These are phyloP conservation scores for Neurospora africana DNA, from an alignment of 495 filamentous ascomycete species.

Conservation along the genomic window DNA sequence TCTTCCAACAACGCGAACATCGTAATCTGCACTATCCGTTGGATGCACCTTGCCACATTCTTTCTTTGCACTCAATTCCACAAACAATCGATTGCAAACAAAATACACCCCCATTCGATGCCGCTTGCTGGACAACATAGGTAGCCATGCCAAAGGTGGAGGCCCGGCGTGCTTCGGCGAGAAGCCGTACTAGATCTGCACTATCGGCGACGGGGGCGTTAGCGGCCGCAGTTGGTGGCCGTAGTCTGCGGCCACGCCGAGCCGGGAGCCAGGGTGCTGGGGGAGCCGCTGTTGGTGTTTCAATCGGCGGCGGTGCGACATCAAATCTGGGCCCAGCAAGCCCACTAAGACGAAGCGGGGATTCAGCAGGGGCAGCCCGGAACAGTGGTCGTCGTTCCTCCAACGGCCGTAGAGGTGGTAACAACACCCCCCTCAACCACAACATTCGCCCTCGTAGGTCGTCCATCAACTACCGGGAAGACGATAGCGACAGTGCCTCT, in stretches of 20 bases:
- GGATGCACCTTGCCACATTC: background rate
- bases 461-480: background rate
- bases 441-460: background rate
- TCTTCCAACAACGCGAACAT: background rate
- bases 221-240: background rate
- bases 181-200: background rate
- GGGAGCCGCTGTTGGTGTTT: background rate
- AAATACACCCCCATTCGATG: background rate
- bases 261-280: background rate
- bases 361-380: background rate
- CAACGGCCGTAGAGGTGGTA: background rate
- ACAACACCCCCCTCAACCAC: background rate
- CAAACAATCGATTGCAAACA: background rate
- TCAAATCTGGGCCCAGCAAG: background rate
- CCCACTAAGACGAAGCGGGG: background rate
- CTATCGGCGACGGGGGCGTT: background rate
- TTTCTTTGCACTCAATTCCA: background rate
- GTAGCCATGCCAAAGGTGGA: background rate
- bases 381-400: background rate
- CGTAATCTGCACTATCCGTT: background rate
- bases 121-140: background rate
- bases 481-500: background rate
- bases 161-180: background rate
- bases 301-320: background rate
- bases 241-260: background rate